Conservation (phyloP, 495 filamentous ascomycete species). For the Parathielavia hyrcaniae region DNA sequence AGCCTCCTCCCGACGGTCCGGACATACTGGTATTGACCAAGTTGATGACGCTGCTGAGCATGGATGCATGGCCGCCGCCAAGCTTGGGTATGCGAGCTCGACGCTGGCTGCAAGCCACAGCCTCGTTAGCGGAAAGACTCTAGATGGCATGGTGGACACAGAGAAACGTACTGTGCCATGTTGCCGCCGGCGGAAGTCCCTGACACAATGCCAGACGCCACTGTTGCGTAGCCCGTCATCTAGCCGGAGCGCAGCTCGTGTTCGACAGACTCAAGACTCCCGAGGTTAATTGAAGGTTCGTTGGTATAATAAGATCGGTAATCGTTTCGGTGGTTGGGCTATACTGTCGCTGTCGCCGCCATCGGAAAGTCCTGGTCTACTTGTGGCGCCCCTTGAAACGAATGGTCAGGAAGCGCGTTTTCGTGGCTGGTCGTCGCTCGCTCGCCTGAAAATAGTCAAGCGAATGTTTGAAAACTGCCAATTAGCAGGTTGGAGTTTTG, state of each 20-base stretch:
- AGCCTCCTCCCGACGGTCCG: not conserved
- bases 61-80: conserved; percentile 68
- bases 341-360: conserved; percentile 4
- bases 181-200: conserved; percentile 28
- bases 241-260: conserved; percentile 1
- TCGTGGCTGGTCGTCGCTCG: too few relatives aligned
- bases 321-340: conserved; percentile 3
- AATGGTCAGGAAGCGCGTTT: not conserved
- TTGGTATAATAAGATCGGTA: not conserved
- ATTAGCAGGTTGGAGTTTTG: too few relatives aligned
- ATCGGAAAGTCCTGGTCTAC: not conserved
- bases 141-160: not conserved
- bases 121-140: not conserved
- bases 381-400: not conserved
- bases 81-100: conserved; percentile 38
- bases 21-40: conserved; percentile 83
- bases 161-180: conserved; percentile 37
- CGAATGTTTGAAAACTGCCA: too few relatives aligned
- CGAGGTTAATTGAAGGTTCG: not conserved
- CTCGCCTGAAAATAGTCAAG: too few relatives aligned
- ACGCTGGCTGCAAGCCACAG: conserved; percentile 24
- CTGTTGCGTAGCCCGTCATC: conserved; percentile 44
- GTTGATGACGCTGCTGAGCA: conserved; percentile 89
- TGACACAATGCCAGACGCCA: conserved; percentile 33
- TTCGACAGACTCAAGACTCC: not conserved